Evolutionary conservation across 2,329 filamentous ascomycete species (phyloP).

Genomic region (Knufia petricola): DNA sequence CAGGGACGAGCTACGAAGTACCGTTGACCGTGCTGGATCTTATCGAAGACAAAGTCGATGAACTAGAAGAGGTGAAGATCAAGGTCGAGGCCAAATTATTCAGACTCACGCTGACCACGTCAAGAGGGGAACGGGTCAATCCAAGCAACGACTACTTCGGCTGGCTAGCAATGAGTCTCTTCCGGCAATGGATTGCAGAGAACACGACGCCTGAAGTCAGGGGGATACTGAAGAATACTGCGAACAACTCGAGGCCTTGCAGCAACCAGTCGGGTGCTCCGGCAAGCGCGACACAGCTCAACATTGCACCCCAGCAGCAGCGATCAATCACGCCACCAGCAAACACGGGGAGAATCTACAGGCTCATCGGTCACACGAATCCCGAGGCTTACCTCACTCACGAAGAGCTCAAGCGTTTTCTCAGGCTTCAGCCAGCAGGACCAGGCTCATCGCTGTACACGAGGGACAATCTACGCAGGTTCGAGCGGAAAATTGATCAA

Average conservation of each 20-base stretch:
- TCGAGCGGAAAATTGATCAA: conserved; percentile 81
- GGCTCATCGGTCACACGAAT: conserved; percentile 58
- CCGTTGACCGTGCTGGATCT: conserved; percentile 71
- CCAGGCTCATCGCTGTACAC: conserved; percentile 52
- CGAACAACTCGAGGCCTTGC: conserved; percentile 15
- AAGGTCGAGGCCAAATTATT: conserved; percentile 75
- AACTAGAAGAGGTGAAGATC: conserved; percentile 72
- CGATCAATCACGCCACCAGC: conserved; percentile 20
- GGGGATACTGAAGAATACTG: conserved; percentile 34
- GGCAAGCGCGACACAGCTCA: conserved; percentile 10
- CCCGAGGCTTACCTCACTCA: conserved; percentile 61
- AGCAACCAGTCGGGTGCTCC: conserved; percentile 10
- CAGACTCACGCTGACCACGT: conserved; percentile 66
- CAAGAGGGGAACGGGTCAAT: conserved; percentile 69
- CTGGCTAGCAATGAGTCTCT: conserved; percentile 79
- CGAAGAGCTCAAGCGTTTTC: conserved; percentile 82
- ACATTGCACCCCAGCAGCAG: conserved; percentile 6
- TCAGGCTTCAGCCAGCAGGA: conserved; percentile 60
- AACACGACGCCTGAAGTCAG: conserved; percentile 66
- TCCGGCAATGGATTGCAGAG: conserved; percentile 87
- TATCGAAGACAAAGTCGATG: conserved; percentile 90
- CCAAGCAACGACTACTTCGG: conserved; percentile 74
- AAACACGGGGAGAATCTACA: conserved; percentile 64
- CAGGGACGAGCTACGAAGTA: conserved; percentile 42
- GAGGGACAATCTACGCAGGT: conserved; percentile 72